Evolutionary conservation across 1,139 yeast species (phyloP), one percentile per base, ranked within the genome.

Genomic region (Lodderomyces oxycetoniae): DNA sequence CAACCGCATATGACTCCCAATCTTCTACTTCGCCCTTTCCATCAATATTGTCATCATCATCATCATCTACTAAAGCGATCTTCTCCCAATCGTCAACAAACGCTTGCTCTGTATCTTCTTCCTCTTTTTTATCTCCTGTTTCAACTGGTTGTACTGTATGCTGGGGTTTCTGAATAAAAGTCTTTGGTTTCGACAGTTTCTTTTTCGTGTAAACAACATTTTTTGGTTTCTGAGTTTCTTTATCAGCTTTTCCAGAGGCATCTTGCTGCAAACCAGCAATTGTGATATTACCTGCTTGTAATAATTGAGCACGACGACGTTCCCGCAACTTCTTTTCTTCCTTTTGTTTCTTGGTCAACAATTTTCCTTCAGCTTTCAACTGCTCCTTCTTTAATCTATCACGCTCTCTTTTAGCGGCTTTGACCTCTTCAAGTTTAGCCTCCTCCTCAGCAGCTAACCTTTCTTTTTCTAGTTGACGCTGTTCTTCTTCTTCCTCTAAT

Each of bases 351-450:
- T 86, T 91, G 40, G 96, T 85, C 55, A 84, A 61, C 38, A 77
- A 72, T 50, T 83, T 91, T 52, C 99, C 99, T 61, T 89, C 96
- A 17, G 96, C 94, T 64, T 86, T 85, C 59, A 83, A 68, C 59
- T 79, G 83, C 50, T 82, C 91, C 49, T 71, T 78, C 68, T 82
- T 76, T 53, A 79, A 77, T 62, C 77, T 86, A 52, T 82, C 93
- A 53, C 81, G 91, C 53, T 86, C 95, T 58, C 79, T 87, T 66
- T 80, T 85, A 30, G 73, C 74, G 40, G 75, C 81, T 56, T 71
- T 74, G 36, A 81, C 85, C 47, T 79, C 91, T 58, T 85, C 95
- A 48, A 69, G 68, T 31, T 62, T 74, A 16, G 71, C 72, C 52
- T 77, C 86, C 47, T 77, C 89, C 54, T 83, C 85, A 37, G 70